Evolutionary conservation across 2,329 filamentous ascomycete species (phyloP).

Genomic region (Venturia asperata): DNA sequence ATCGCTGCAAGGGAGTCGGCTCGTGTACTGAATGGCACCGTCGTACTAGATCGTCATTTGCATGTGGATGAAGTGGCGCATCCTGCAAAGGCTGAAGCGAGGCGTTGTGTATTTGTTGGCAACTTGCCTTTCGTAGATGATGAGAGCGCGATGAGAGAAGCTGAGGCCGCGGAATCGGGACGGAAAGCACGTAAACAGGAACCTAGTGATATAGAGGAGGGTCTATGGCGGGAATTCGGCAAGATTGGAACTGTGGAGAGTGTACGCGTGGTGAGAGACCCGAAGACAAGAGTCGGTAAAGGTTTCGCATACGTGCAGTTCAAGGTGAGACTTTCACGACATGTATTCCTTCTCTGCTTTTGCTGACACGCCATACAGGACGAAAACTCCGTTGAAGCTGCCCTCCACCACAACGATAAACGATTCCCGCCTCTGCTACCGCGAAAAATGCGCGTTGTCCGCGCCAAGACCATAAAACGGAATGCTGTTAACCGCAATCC

Average conservation of each 20-base stretch:
- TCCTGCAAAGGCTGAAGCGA: conserved; percentile 72
- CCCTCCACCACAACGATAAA: conserved; percentile 79
- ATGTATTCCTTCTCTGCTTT: neutral
- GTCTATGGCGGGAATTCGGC: conserved; percentile 74
- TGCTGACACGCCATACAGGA: conserved; percentile 45
- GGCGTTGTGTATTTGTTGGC: conserved; percentile 89
- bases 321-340: conserved; percentile 46
- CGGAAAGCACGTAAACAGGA: conserved; percentile 62
- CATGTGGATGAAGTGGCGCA: conserved; percentile 88
- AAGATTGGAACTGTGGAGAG: conserved; percentile 80
- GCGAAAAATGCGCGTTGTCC: conserved; percentile 73
- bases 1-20: conserved; percentile 70
- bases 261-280: conserved; percentile 84
- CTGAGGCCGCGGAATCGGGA: conserved; percentile 57
- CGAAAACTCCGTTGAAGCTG: conserved; percentile 81
- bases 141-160: conserved; percentile 59
- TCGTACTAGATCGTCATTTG: conserved; percentile 79
- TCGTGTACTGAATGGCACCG: conserved; percentile 70
- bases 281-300: conserved; percentile 87
- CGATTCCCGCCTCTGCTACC: conserved; percentile 94
- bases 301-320: conserved; percentile 98
- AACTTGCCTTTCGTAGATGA: conserved; percentile 96
- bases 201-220: conserved; percentile 85
- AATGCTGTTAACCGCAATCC: conserved; percentile 27
- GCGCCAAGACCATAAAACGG: conserved; percentile 62